These are phyloP conservation scores for Setaria viridis DNA, from an alignment of 202 grass and related monocot genomes.

Conservation along the genomic window DNA sequence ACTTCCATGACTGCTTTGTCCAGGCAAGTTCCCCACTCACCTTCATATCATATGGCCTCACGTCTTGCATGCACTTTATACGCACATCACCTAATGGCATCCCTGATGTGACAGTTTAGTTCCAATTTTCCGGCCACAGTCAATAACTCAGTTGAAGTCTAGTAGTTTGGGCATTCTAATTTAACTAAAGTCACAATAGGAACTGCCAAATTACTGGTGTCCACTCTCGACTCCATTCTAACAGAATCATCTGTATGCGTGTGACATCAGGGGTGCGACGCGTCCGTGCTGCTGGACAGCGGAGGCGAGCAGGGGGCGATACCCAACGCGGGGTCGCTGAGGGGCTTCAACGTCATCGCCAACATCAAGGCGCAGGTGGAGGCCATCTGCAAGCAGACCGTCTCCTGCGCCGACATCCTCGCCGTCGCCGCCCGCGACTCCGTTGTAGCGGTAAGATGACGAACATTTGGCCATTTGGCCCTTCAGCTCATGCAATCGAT, in stretches of 20 bases:
- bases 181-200: background rate
- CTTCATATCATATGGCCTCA: too few relatives aligned
- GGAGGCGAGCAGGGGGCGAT: conserved; percentile 54
- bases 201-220: background rate
- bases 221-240: background rate
- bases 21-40: conserved; percentile 31
- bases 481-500: too few relatives aligned
- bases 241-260: background rate
- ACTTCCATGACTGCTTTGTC: conserved; percentile 83
- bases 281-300: conserved; percentile 57
- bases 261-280: conserved; percentile 70
- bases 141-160: background rate
- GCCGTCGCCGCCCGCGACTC: conserved; percentile 63
- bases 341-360: conserved; percentile 68
- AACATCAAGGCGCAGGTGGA: conserved; percentile 65
- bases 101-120: background rate
- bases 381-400: conserved; percentile 50
- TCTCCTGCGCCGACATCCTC: conserved; percentile 79
- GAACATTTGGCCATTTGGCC: too few relatives aligned
- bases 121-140: background rate
- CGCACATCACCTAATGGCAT: background rate
- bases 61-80: too few relatives aligned
- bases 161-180: background rate
- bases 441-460: conserved; percentile 46
- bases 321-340: conserved; percentile 56